phyloP scores from a whole-genome alignment of 345 rosid genomes.

The Citrus hindsii region DNA sequence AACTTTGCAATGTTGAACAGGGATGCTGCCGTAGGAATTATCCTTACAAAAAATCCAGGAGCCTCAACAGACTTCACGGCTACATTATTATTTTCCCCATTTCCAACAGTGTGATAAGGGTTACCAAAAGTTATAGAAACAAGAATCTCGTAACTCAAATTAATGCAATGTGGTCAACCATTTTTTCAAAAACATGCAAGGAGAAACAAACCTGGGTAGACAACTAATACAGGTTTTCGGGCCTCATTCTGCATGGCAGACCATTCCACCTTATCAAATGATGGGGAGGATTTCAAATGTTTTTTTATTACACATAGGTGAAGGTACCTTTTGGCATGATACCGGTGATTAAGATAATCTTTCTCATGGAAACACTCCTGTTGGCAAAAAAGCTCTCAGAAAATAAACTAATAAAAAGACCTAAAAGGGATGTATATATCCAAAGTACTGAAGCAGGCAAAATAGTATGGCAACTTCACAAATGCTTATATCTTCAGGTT shows the following conservation, averaged over 20 bases:
- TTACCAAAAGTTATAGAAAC: not conserved
- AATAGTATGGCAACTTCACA: not conserved
- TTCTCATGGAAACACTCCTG: slow-evolving; percentile 92
- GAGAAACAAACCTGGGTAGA: slow-evolving; percentile 60
- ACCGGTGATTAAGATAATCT: slow-evolving; percentile 81
- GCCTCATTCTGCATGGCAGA: slow-evolving; percentile 78
- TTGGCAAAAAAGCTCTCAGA: not conserved
- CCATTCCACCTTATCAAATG: slow-evolving; percentile 70
- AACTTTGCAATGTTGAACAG: slow-evolving; percentile 62
- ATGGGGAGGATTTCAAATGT: slow-evolving; percentile 44
- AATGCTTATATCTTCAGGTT: not conserved
- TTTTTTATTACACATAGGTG: slow-evolving; percentile 76
- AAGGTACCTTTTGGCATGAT: slow-evolving; percentile 83
- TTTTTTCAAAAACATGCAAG: not conserved
- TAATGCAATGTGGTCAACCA: not conserved
- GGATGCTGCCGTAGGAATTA: slow-evolving; percentile 72
- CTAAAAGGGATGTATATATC: not conserved
- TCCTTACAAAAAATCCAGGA: slow-evolving; percentile 56
- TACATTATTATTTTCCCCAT: slow-evolving; percentile 25
- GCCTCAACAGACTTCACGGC: slow-evolving; percentile 46
- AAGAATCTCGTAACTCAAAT: not conserved
- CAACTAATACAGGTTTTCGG: slow-evolving; percentile 75
- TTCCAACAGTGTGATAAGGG: not conserved
- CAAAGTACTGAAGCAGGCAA: not conserved
- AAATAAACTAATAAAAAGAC: not conserved